These are phyloP conservation scores for Chaetomiaceae sp. DNA, from an alignment of 2,329 filamentous ascomycete genomes.

Conservation along the genomic window DNA sequence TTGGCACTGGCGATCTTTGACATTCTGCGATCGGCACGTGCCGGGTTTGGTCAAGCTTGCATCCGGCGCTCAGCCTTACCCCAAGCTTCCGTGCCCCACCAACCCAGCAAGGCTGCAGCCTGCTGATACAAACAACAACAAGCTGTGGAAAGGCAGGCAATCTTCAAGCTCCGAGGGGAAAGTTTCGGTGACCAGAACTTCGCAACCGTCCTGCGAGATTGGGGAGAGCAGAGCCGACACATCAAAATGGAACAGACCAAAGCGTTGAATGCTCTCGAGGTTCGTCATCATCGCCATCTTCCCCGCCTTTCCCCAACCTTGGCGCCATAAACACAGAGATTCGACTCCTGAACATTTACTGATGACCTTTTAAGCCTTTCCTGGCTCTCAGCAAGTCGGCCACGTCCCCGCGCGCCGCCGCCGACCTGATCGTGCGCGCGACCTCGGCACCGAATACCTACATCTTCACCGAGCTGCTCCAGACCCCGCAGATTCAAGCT, in stretches of 20 bases:
- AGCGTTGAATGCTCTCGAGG: constrained; percentile 61
- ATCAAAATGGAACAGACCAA: constrained; percentile 66
- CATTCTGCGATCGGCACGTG: constrained; percentile 4
- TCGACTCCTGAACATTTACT: neutral
- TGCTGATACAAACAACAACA: constrained; percentile 1
- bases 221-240: neutral
- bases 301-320: neutral
- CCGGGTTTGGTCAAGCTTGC: neutral
- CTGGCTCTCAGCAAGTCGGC: constrained; percentile 83
- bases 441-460: constrained; percentile 88
- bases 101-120: constrained; percentile 15
- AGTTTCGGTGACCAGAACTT: neutral
- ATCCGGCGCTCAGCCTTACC: neutral
- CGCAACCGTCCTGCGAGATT: constrained; percentile 15
- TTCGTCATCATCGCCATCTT: constrained; percentile 30
- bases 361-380: constrained; percentile 64
- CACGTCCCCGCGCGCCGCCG: constrained; percentile 75
- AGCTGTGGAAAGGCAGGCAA: too few relatives aligned
- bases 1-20: constrained; percentile 11
- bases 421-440: constrained; percentile 80
- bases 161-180: neutral
- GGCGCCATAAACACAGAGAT: neutral
- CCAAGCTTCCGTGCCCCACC: constrained; percentile 10
- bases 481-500: constrained; percentile 71
- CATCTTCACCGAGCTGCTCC: constrained; percentile 90